Percentiles rank a stretch among this genome's conserved stretches.
phyloP scores from a whole-genome alignment of 371 early-diverging fungal species.

The Coemansia sp. region DNA sequence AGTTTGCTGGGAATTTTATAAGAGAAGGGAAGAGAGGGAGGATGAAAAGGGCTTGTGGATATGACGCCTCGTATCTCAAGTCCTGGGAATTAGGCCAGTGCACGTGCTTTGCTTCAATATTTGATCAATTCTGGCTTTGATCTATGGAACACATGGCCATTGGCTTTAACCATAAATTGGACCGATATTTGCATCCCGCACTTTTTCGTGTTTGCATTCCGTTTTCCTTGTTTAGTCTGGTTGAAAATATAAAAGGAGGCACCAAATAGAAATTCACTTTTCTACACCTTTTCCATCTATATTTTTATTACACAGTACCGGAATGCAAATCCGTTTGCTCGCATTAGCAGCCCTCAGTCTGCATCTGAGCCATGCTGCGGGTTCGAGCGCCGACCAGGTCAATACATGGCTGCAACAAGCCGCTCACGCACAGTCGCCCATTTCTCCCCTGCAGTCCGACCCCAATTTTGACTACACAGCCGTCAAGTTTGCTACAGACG shows the following conservation, averaged over 20 bases:
- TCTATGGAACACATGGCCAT: too few relatives aligned
- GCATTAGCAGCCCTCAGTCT: conserved; percentile 13
- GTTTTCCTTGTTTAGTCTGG: too few relatives aligned
- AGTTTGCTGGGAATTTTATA: neutral
- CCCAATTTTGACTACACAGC: conserved; percentile 38
- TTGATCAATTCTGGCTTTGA: too few relatives aligned
- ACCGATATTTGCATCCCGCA: neutral
- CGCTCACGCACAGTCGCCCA: conserved; percentile 6
- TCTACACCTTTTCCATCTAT: neutral
- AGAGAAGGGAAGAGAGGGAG: neutral
- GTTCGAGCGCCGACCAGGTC: neutral
- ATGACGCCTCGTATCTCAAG: too few relatives aligned
- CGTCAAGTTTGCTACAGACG: conserved; percentile 26
- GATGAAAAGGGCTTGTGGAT: too few relatives aligned
- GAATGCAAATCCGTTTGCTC: conserved; percentile 25
- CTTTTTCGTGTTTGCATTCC: neutral
- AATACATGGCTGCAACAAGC: conserved; percentile 28
- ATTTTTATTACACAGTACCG: neutral
- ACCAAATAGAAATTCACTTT: neutral
- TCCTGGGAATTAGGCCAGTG: too few relatives aligned
- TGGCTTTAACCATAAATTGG: too few relatives aligned
- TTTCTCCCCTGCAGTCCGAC: conserved; percentile 27
- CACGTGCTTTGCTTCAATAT: too few relatives aligned
- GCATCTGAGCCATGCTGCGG: neutral
- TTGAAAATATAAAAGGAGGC: too few relatives aligned